A percentile compares a stretch with the other conserved stretches of the same genome.
These are phyloP conservation scores for Raddia guianensis DNA, from an alignment of 176 grass and related monocot genomes.

Conservation along the genomic window DNA sequence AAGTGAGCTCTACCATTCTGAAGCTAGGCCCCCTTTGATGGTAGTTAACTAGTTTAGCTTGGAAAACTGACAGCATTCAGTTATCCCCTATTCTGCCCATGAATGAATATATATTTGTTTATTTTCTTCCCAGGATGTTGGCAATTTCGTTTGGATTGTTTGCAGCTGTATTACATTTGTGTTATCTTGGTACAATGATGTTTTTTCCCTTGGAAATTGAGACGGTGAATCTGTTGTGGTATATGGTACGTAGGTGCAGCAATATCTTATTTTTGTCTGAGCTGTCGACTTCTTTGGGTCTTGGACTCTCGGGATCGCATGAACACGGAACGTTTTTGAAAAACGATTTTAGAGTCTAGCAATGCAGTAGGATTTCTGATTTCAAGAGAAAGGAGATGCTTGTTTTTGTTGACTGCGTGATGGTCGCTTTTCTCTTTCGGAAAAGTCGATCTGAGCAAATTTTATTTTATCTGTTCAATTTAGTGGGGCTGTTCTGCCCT, in stretches of 20 bases:
- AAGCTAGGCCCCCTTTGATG: constrained; percentile 44
- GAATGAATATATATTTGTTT: constrained; percentile 32
- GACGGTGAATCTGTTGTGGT: background rate
- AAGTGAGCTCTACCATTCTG: constrained; percentile 47
- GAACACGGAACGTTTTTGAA: background rate
- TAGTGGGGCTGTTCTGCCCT: background rate
- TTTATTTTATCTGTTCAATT: constrained; percentile 16
- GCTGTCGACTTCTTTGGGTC: background rate
- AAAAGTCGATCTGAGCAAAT: background rate
- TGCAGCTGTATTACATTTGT: constrained; percentile 30
- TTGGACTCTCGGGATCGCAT: too few species aligned
- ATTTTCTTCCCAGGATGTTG: constrained; percentile 31
- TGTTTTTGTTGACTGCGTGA: background rate
- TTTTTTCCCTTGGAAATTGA: constrained; percentile 20
- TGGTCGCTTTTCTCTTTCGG: background rate
- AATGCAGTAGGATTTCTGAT: background rate
- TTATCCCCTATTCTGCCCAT: constrained; percentile 14
- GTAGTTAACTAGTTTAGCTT: constrained; percentile 53
- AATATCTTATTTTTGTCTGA: background rate
- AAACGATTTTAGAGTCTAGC: background rate
- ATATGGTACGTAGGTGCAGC: background rate
- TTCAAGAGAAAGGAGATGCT: background rate
- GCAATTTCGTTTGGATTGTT: constrained; percentile 28
- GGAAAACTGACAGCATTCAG: constrained; percentile 44
- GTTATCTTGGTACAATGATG: constrained; percentile 28